A percentile compares a stretch with the other conserved stretches of the same genome.
phyloP scores from a whole-genome alignment of 371 early-diverging fungal genomes.

The Sporodiniella umbellata region DNA sequence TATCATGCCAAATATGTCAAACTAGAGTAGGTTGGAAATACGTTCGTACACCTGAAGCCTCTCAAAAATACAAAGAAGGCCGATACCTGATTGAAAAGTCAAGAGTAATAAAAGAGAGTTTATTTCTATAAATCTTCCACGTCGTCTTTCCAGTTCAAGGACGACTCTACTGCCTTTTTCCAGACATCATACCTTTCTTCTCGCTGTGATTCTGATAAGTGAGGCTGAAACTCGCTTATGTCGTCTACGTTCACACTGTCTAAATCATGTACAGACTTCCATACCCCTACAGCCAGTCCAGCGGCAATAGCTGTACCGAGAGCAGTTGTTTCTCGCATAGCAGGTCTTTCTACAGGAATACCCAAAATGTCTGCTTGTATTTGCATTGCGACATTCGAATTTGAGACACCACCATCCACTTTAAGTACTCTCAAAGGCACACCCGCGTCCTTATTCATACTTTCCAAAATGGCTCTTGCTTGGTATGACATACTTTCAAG shows the following conservation, averaged over 20 bases:
- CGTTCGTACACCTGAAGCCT: slow-evolving; percentile 54
- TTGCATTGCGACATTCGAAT: slow-evolving; percentile 89
- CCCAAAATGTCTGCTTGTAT: slow-evolving; percentile 87
- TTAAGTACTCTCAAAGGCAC: slow-evolving; percentile 64
- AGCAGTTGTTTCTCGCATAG: slow-evolving; percentile 94
- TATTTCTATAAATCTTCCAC: slow-evolving; percentile 7
- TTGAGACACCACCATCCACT: slow-evolving; percentile 94
- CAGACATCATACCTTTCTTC: slow-evolving; percentile 67
- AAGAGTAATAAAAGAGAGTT: slow-evolving; percentile 40
- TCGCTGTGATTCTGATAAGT: slow-evolving; percentile 52
- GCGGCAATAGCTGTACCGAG: slow-evolving; percentile 95
- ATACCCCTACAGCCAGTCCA: slow-evolving; percentile 78
- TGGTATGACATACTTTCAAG: slow-evolving; percentile 93
- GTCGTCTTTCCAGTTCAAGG: slow-evolving; percentile 57
- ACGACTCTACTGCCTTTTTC: slow-evolving; percentile 79
- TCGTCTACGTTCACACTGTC: slow-evolving; percentile 35
- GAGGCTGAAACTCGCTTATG: slow-evolving; percentile 38
- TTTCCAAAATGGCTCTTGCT: slow-evolving; percentile 84
- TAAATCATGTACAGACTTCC: slow-evolving; percentile 48
- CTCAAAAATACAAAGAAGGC: slow-evolving; percentile 78
- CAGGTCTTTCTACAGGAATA: slow-evolving; percentile 81
- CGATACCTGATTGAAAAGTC: slow-evolving; percentile 65
- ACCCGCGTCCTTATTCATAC: slow-evolving; percentile 83
- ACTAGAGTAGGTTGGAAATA: slow-evolving; percentile 67
- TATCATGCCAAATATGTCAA: slow-evolving; percentile 63